Evolutionary conservation across 345 rosid genomes (phyloP), one percentile per base, ranked within the genome.

Genomic region (Carallia pectinifolia): DNA sequence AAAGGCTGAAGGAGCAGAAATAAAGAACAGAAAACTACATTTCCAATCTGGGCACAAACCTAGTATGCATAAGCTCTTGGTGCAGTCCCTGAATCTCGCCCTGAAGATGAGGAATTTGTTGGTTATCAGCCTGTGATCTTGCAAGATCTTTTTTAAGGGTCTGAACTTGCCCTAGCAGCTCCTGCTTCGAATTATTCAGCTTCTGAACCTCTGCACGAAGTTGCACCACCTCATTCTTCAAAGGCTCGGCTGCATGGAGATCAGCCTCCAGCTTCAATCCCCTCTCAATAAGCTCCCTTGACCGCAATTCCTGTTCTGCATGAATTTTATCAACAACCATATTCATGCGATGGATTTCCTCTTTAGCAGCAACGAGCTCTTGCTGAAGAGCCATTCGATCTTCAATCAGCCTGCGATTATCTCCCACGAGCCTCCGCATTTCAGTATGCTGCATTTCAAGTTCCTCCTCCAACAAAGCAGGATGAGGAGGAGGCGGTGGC

Each of bases 11-110:
- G 50, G 50, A 13, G 50, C 50, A 44, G 50, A 44, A 44, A 44
- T 3, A 44, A 44, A 44, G 50, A 44, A 12, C 50, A 44, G 13
- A 44, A 44, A 44, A 12, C 50, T 10, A 44, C 13, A 12, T 44
- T 27, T 56, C 16, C 12, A 69, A 71, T 64, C 53, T 50, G 53
- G 71, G 62, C 59, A 75, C 70, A 74, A 53, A 95, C 99, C 98
- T 90, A 59, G 94, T 83, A 74, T 76, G 99, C 96, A 89, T 82
- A 74, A 95, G 88, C 77, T 95, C 97, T 85, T 90, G 90, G 74
- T 82, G 95, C 71, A 92, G 61, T 66, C 87, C 85, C 37, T 92
- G 91, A 66, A 89, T 68, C 72, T 95, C 94, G 8, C 82, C 86
- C 77, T 83, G 84, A 58, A 92, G 70, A 44, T 64, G 75, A 5